Evolutionary conservation across 2,329 filamentous ascomycete species (phyloP), one percentile per base, ranked within the genome.

Genomic region (Venturia carpophila): DNA sequence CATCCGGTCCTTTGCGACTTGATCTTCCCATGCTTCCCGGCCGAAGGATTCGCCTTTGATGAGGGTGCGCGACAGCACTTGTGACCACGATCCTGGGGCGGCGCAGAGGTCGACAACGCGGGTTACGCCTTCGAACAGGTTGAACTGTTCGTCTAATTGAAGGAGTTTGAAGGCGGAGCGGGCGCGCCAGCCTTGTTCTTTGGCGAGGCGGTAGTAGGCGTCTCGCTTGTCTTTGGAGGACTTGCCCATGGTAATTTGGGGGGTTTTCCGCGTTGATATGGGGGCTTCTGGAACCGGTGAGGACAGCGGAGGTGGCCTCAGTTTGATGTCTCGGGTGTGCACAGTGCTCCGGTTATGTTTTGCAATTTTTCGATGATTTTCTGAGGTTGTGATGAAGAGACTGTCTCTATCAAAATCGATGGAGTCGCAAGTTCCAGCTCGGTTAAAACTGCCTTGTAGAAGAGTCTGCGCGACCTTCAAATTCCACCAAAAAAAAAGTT

Each of bases 221-320:
- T 99, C 94, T 64, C 94, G 90, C 79, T 99, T 99, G 74, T 99
- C 94, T 77, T 99, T 99, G 60, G 93, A 97, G 1, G 94, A 96
- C 76, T 97, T 97, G 1, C 92, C 92, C 92, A 96, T 96, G 63
- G 24, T 58, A 13, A 19, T n/a, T 24, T 34, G 3, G 9, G 19
- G 45, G 27, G 30, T 19, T 37, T 58, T 1, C 19, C 27, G 30
- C 19, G 13, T 19, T 37, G 52, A 37, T 56, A 56, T 56, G 4
- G 52, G 11, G 49, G n/a, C 19, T 37, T 58, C 27, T 1, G 30
- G 19, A 27, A 10, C 47, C 6, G 30, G 30, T 15, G 17, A 58
- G 27, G 9, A 21, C 7, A 27, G 10, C 47, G 47, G 9, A 52
- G 47, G 21, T 17, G 47, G 11, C 3, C 21, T 52, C 11, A 15